Percentiles rank a stretch among this genome's conserved stretches.
phyloP scores from a whole-genome alignment of 257 asterid species.

The Fraxinus cuspidata region DNA sequence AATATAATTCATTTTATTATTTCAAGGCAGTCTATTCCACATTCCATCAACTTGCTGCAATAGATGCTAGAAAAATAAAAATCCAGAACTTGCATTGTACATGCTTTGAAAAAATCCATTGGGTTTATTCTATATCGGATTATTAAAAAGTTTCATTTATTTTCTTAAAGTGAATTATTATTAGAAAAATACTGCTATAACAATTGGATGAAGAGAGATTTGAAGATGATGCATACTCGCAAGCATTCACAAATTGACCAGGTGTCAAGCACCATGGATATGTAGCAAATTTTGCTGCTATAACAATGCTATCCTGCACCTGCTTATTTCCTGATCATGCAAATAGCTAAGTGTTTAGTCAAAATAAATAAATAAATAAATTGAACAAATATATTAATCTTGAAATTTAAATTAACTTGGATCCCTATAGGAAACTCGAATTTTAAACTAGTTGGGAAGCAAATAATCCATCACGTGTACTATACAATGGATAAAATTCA shows the following conservation, averaged over 20 bases:
- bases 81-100: not conserved
- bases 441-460: not conserved
- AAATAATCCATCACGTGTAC: not conserved
- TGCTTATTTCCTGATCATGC: slow-evolving; percentile 52
- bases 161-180: too few relatives aligned
- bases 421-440: not conserved
- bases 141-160: not conserved
- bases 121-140: not conserved
- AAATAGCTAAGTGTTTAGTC: slow-evolving; percentile 7
- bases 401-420: not conserved
- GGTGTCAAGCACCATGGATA: slow-evolving; percentile 97
- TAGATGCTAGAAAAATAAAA: not conserved
- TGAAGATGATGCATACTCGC: slow-evolving; percentile 54
- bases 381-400: not conserved
- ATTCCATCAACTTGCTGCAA: not conserved
- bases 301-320: slow-evolving; percentile 51
- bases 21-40: not conserved
- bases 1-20: not conserved
- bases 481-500: not conserved
- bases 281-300: slow-evolving; percentile 94
- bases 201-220: too few relatives aligned
- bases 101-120: not conserved
- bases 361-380: not conserved
- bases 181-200: too few relatives aligned
- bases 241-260: slow-evolving; percentile 82